Base-by-base conservation (phyloP, 1,139 yeast species). In the Blastobotrys indianensis region DNA sequence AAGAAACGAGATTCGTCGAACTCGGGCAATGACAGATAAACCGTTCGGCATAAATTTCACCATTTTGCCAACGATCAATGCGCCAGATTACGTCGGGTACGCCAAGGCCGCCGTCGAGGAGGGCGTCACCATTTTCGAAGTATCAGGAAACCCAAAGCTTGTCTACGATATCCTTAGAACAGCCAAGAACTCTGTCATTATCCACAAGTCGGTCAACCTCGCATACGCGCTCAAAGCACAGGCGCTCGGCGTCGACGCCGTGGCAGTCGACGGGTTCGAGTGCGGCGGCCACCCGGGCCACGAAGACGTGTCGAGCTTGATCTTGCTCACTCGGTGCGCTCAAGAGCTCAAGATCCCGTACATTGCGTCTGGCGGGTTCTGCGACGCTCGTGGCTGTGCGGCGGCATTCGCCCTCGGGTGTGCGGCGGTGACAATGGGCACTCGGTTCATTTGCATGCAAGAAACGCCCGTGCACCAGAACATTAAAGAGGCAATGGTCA, bases 261-360 rank as follows among this genome's bases (percentile, higher is more conserved):
- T 64, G 35, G 55, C 63, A 32, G 63, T 64, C 31, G 68, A 64
- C 43, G 68, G 68, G 5, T 59, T 61, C 42, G 68, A 61, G 48
- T 63, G 68, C 40, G 68, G 68, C 4, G 68, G 68, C 13, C 68
- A 64, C 45, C 68, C 68, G 15, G 68, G 68, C 25, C 67, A 64
- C 49, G 63, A 62, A 49, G 68, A 61, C 39, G 49, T 64, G 29
- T 51, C 63, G 29, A 53, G 60, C 11, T 48, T 64, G 45, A 52
- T 64, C 25, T 54, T 64, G 32, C 56, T 64, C 29, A 57, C 64
- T 17, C 51, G 59, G 30, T 59, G 62, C 10, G 54, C 58, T 7
- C 59, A 56, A 44, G 56, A 41, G 33, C 56, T 64, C 41, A 56
- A 51, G 42, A 55, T 64, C 30, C 68, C 68, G 8, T 57, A 54